Base-by-base conservation (phyloP, 495 filamentous ascomycete genomes). In the Clavariopsis aquatica region DNA sequence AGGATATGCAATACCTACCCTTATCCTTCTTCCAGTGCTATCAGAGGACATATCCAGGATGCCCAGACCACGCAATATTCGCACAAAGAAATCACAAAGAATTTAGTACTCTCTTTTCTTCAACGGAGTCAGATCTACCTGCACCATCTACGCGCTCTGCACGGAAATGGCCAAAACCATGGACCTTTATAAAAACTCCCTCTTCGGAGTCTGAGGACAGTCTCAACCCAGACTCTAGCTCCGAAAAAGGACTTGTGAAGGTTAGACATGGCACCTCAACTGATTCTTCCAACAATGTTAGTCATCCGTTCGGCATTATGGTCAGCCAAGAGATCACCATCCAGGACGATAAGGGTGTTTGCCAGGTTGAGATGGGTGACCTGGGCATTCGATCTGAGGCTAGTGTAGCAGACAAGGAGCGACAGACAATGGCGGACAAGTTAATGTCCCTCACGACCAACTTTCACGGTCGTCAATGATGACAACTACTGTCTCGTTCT, bases 21-120 rank as follows among this genome's bases (percentile, higher is more conserved):
- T 73, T 84, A 29, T 79, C 78, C 15, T 81, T 87, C 60, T 87
- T 86, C 78, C 78, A 79, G 43, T 73, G 76, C 27, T 80, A 83
- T 57, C 83, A 86, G 64, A 83, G 84, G 54, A 76, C 81, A 9
- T 82, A 85, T 72, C 74, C 76, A 29, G 74, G 71, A 45, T 68
- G 78, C 31, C 74, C 77, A 0, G 83, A 86, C 61, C 78, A 80
- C 22, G 79, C 79, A 2, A 76, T 78, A 0, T 82, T 88, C 57
- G 77, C 78, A 0, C 78, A 79, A 23, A 79, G 81, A 46, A 76
- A 81, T 26, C 77, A 78, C 55, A 71, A 68, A 28, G 81, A 83
- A 45, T 82, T 83, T 66, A 73, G 76, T 52, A 61, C 69, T 59
- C 64, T 75, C 38, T 61, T 74, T 19, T 45, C 64, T 57, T 78